Evolutionary conservation across 139 green algal genomes (phyloP).

Genomic region (Tetraselmis striata): DNA sequence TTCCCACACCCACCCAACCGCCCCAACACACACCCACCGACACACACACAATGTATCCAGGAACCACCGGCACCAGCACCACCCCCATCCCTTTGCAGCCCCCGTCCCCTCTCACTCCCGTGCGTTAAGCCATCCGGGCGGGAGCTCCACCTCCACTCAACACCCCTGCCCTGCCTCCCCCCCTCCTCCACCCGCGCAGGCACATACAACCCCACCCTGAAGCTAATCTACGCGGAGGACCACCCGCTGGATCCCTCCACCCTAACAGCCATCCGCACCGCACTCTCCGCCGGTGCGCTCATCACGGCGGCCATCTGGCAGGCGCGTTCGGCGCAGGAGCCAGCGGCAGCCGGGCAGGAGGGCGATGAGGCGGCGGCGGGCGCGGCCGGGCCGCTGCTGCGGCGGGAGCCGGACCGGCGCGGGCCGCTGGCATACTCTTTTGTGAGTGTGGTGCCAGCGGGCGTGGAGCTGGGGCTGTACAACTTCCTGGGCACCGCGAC

Average conservation of each 20-base stretch:
- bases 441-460: not conserved
- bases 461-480: not conserved
- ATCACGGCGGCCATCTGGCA: not conserved
- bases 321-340: not conserved
- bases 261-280: not conserved
- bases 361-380: not conserved
- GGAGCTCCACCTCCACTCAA: too few relatives aligned
- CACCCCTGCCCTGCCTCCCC: too few relatives aligned
- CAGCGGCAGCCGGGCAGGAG: too few relatives aligned
- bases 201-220: not conserved
- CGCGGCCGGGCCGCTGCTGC: not conserved
- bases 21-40: too few relatives aligned
- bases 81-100: too few relatives aligned
- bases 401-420: too few relatives aligned
- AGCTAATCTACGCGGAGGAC: not conserved
- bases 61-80: too few relatives aligned
- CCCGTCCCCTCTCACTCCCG: too few relatives aligned
- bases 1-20: too few relatives aligned
- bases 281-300: not conserved
- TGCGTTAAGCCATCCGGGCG: too few relatives aligned
- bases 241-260: not conserved
- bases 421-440: not conserved
- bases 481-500: not conserved
- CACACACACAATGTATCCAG: too few relatives aligned
- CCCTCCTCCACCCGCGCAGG: too few relatives aligned